Evolutionary conservation across 768 basidiomycete species (phyloP), one percentile per base, ranked within the genome.

Genomic region (Xerocomellus dryophilus): DNA sequence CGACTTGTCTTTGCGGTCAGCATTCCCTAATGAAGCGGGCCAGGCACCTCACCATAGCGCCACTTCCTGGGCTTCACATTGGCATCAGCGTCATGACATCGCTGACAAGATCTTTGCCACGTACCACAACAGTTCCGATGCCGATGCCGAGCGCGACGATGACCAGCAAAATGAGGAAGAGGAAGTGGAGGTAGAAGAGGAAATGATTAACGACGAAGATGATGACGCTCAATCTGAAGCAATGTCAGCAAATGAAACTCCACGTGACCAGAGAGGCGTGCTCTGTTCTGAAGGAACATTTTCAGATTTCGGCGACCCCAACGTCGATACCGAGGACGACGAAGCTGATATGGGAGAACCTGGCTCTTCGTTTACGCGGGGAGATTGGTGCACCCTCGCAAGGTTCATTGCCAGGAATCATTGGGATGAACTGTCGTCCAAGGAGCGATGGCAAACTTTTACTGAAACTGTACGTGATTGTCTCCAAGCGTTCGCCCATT

Each of bases 11-110:
- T 43, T 25, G 21, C 38, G 8, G 25, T 23, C 32, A 34, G 7
- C 42, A 20, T 54, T 32, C 15, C 17, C 50, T 59, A 39, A 66
- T 25, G 41, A 60, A 49, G 47, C 36, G 50, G 41, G 39, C 34
- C 57, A 88, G 86, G 83, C 77, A n/a, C 83, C 85, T 32, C 84
- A 87, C 67, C 86, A 88, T 61, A 78, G 71, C 36, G 61, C 72
- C n/a, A 69, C 68, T 31, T 88, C 85, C 1, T 88, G 86, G 86
- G 71, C 73, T 21, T 79, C 82, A n/a, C 80, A 84, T 61, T 88
- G 86, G 86, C 78, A 77, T 7, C 76, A 76, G 49, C 76, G 81
- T 50, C 82, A 86, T 52, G 84, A 86, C 59, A 64, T 86, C 25
- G 83, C 84, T 1, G 86, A 86, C 61, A 83, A 85, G 61, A 84